A percentile compares a stretch with the other conserved stretches of the same genome.
Evolutionary conservation across 2,329 filamentous ascomycete genomes (phyloP).

Genomic region (Podosphaera fusca): DNA sequence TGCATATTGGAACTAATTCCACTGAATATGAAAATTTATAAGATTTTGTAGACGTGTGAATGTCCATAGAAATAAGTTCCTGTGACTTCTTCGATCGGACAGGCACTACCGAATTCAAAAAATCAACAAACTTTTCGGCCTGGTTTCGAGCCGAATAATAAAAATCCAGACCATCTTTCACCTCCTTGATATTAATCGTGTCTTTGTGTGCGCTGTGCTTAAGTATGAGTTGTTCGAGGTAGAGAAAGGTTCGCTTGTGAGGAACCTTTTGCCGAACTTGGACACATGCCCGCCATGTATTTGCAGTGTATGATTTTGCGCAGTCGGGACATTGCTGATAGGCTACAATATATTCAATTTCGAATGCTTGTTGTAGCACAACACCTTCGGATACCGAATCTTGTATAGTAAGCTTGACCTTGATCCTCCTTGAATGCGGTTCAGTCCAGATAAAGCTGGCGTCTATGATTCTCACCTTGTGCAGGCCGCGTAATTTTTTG

Average conservation of each 20-base stretch:
- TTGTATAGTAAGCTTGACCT: slow-evolving; percentile 89
- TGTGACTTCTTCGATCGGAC: slow-evolving; percentile 65
- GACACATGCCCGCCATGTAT: slow-evolving; percentile 81
- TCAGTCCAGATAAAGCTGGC: slow-evolving; percentile 97
- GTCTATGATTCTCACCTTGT: slow-evolving; percentile 84
- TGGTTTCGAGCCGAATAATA: slow-evolving; percentile 79
- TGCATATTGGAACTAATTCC: slow-evolving; percentile 83
- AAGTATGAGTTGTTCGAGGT: slow-evolving; percentile 80
- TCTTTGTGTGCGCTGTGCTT: slow-evolving; percentile 83
- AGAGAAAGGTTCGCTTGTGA: slow-evolving; percentile 72
- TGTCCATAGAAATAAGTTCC: slow-evolving; percentile 80
- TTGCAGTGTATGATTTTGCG: slow-evolving; percentile 85
- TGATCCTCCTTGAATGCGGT: slow-evolving; percentile 76
- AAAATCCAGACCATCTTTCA: slow-evolving; percentile 88
- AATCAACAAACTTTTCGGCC: slow-evolving; percentile 80
- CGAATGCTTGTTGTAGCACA: slow-evolving; percentile 75
- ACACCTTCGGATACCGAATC: slow-evolving; percentile 38
- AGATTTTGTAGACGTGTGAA: slow-evolving; percentile 70
- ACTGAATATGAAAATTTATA: slow-evolving; percentile 90
- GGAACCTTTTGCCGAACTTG: slow-evolving; percentile 93
- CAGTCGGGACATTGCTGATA: slow-evolving; percentile 91
- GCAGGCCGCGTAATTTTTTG: slow-evolving; percentile 63
- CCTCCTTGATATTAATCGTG: slow-evolving; percentile 95
- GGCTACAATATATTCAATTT: slow-evolving; percentile 77
- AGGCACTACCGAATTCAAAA: slow-evolving; percentile 61